Conservation (phyloP, 2,329 filamentous ascomycete species). For the Colletotrichum phormii region DNA sequence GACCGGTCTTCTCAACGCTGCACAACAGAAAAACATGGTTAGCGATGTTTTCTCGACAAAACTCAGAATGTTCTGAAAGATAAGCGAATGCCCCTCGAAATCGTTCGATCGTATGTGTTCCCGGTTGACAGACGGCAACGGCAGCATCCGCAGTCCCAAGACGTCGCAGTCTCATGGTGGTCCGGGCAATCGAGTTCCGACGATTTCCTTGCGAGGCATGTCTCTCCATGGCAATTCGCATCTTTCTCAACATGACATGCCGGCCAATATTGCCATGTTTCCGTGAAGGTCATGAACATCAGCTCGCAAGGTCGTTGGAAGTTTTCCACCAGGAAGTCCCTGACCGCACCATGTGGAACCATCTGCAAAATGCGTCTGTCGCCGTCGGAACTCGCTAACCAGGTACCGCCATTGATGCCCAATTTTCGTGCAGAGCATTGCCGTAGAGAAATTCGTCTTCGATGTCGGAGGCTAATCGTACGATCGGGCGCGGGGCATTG, state of each 20-base stretch:
- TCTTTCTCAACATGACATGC: neutral
- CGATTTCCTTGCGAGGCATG: neutral
- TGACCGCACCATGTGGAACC: conserved; percentile 3
- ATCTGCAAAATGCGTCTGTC: neutral
- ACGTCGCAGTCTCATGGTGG: neutral
- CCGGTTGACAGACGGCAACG: conserved; percentile 9
- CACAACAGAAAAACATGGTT: neutral
- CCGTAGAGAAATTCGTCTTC: neutral
- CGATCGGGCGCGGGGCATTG: conserved; percentile 6
- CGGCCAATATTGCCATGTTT: neutral
- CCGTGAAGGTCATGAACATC: neutral
- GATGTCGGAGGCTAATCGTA: conserved; percentile 2
- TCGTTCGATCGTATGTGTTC: neutral
- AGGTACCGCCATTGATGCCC: neutral
- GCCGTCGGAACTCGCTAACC: neutral
- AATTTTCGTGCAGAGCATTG: neutral
- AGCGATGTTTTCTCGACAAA: neutral
- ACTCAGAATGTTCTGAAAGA: neutral
- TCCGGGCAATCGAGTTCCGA: neutral
- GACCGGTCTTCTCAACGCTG: conserved; percentile 94
- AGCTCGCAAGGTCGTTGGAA: neutral
- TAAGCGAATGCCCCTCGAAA: conserved; percentile 10
- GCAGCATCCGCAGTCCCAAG: neutral
- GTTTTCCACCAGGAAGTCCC: neutral
- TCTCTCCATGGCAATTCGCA: neutral